Percentiles rank a stretch among this genome's conserved stretches.
Evolutionary conservation across 2,329 filamentous ascomycete species (phyloP).

Genomic region (Ceratocystiopsis sp.): DNA sequence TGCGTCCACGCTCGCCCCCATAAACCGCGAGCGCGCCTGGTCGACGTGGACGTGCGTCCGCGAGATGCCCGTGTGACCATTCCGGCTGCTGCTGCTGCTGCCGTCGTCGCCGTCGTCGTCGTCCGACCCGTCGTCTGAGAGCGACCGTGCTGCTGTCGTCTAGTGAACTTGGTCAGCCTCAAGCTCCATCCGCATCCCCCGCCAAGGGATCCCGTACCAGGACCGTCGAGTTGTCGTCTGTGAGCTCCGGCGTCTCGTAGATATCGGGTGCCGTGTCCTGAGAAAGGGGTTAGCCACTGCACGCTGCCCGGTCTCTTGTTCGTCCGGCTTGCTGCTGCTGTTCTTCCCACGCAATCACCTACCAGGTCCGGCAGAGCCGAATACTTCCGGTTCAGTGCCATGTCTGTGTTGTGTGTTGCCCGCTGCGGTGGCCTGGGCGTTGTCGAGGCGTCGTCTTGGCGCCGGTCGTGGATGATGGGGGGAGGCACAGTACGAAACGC

Average conservation of each 20-base stretch:
- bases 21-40: slow-evolving; percentile 65
- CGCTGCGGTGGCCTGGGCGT: too few relatives aligned
- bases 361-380: slow-evolving; percentile 67
- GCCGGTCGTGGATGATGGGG: background rate
- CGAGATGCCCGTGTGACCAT: slow-evolving; percentile 43
- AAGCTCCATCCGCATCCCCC: too few relatives aligned
- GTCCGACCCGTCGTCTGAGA: slow-evolving; percentile 45
- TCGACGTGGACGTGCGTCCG: slow-evolving; percentile 59
- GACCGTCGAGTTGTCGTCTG: slow-evolving; percentile 74
- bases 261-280: slow-evolving; percentile 87
- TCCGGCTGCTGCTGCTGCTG: slow-evolving; percentile 36
- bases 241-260: slow-evolving; percentile 89
- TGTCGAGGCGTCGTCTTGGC: background rate
- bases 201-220: slow-evolving; percentile 52
- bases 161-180: slow-evolving; percentile 11
- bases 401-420: slow-evolving; percentile 18
- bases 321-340: background rate
- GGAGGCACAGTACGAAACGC: too few relatives aligned
- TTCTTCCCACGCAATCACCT: slow-evolving; percentile 10
- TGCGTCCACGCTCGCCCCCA: slow-evolving; percentile 58
- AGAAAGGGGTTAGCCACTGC: background rate
- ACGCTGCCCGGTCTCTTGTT: too few relatives aligned
- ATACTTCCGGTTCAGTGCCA: slow-evolving; percentile 70
- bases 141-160: slow-evolving; percentile 37
- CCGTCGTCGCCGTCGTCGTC: slow-evolving; percentile 35